These are phyloP conservation scores for Solanum phureja DNA, from an alignment of 257 asterid genomes.

Conservation along the genomic window DNA sequence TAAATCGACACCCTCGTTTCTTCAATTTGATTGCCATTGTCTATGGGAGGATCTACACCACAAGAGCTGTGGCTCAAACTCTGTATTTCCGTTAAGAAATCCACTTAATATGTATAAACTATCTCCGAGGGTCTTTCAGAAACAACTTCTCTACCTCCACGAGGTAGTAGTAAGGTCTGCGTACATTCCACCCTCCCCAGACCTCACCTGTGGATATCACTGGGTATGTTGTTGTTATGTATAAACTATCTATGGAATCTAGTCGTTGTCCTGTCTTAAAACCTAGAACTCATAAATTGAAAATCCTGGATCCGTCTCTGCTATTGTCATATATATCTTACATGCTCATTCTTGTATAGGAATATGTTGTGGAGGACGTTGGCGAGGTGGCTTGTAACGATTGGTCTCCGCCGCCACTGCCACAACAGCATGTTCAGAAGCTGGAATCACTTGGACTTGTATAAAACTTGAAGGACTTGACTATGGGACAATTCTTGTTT, in stretches of 20 bases:
- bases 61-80: neutral
- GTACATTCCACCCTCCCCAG: neutral
- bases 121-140: neutral
- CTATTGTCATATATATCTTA: neutral
- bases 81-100: neutral
- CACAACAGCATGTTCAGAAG: slow-evolving; percentile 79
- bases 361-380: slow-evolving; percentile 96
- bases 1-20: slow-evolving; percentile 13
- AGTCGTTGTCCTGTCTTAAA: neutral
- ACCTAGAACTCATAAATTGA: neutral
- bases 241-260: neutral
- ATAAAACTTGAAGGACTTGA: slow-evolving; percentile 16
- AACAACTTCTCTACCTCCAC: neutral
- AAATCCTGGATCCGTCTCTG: neutral
- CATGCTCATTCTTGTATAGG: slow-evolving; percentile 24
- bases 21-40: neutral
- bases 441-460: slow-evolving; percentile 82
- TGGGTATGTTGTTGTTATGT: neutral
- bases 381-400: slow-evolving; percentile 56
- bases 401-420: slow-evolving; percentile 82
- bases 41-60: neutral
- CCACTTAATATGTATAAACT: neutral
- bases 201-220: neutral
- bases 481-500: neutral
- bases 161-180: neutral